These are phyloP conservation scores for Trypanosomatidae sp. DNA, from an alignment of 208 protist species.

Conservation along the genomic window DNA sequence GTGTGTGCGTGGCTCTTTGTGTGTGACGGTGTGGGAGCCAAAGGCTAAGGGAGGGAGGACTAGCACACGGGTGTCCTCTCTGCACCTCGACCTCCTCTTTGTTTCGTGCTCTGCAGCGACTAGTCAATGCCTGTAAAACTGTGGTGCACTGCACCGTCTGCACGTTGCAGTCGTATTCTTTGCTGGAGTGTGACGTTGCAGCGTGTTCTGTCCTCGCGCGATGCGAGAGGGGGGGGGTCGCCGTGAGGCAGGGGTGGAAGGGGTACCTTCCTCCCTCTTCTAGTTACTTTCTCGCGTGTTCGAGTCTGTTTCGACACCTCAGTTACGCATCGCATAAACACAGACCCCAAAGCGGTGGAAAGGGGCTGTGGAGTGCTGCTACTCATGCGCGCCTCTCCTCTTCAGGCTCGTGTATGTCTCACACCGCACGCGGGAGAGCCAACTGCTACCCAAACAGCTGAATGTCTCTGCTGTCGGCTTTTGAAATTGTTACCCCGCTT, in stretches of 20 bases:
- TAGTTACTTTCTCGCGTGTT: not conserved
- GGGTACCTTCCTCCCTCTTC: not conserved
- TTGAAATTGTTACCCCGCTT: not conserved
- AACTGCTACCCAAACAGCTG: not conserved
- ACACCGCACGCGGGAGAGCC: not conserved
- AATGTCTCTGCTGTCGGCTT: not conserved
- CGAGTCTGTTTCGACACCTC: too few relatives aligned
- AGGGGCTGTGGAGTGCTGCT: not conserved
- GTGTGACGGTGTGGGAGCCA: not conserved
- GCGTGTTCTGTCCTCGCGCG: not conserved
- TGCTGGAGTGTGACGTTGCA: not conserved
- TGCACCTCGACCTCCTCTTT: slow-evolving; percentile 3
- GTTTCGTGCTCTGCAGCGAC: not conserved
- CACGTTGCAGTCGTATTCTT: not conserved
- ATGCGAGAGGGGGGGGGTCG: not conserved
- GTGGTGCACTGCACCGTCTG: not conserved
- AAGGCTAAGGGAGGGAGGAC: not conserved
- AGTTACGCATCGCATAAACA: not conserved
- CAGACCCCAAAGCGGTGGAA: not conserved
- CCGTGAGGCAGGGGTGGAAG: not conserved
- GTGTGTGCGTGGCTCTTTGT: not conserved
- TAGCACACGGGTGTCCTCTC: not conserved
- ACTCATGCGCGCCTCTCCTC: not conserved
- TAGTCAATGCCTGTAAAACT: not conserved
- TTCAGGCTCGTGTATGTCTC: not conserved